Percentiles rank a stretch among this genome's conserved stretches.
Evolutionary conservation across 2,329 filamentous ascomycete species (phyloP).

Genomic region (Leptographium wingfieldii): DNA sequence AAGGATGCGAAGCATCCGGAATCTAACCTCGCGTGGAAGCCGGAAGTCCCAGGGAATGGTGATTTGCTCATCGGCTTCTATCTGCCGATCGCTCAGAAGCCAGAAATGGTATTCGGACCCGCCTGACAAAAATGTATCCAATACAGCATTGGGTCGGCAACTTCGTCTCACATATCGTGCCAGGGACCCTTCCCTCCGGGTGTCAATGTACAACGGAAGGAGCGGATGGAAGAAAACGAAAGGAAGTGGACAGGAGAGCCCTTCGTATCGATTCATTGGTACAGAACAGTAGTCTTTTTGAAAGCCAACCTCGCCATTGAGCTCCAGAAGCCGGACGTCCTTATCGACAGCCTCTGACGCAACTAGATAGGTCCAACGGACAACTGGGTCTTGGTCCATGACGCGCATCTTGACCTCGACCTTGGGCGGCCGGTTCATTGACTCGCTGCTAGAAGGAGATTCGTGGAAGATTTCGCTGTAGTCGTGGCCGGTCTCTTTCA

Average conservation of each 20-base stretch:
- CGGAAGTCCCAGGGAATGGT: constrained; percentile 58
- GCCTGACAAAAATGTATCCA: constrained; percentile 76
- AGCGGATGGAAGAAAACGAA: constrained; percentile 82
- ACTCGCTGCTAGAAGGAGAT: constrained; percentile 30
- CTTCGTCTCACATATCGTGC: constrained; percentile 86
- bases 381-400: constrained; percentile 35
- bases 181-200: constrained; percentile 70
- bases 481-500: constrained; percentile 52
- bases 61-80: constrained; percentile 50
- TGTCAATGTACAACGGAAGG: constrained; percentile 87
- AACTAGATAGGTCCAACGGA: constrained; percentile 58
- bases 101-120: constrained; percentile 81
- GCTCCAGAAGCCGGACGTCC: constrained; percentile 49
- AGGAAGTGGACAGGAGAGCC: constrained; percentile 51
- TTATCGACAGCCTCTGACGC: constrained; percentile 40
- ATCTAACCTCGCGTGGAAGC: constrained; percentile 40
- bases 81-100: constrained; percentile 70
- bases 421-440: constrained; percentile 29
- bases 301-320: constrained; percentile 66
- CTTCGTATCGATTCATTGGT: constrained; percentile 53
- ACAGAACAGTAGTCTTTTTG: constrained; percentile 61
- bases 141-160: constrained; percentile 75
- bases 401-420: constrained; percentile 39
- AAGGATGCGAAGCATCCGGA: constrained; percentile 44
- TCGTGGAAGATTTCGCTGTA: constrained; percentile 56